These are phyloP conservation scores for Stylonectria norvegica DNA, from an alignment of 2,329 filamentous ascomycete genomes.

Conservation along the genomic window DNA sequence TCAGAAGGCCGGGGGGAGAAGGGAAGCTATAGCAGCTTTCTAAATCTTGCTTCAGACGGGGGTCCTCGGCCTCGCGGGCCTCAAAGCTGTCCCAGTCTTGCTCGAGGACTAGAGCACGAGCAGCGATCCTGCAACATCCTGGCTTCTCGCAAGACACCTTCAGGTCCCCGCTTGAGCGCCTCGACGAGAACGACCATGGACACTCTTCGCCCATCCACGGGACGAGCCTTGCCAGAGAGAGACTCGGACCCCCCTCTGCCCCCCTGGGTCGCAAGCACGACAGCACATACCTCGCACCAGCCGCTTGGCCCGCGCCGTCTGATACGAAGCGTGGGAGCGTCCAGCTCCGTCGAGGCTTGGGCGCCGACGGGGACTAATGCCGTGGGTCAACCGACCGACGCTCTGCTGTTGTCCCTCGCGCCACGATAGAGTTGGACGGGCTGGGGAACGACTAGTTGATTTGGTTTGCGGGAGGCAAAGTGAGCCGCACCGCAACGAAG, in stretches of 20 bases:
- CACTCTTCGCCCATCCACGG: no score
- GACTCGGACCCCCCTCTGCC: not conserved
- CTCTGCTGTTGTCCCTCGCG: constrained; percentile 13
- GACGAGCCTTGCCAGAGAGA: no score
- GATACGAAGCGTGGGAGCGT: constrained; percentile 17
- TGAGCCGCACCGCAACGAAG: no score
- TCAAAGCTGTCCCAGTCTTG: not conserved
- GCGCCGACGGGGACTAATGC: constrained; percentile 5
- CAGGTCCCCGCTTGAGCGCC: constrained; percentile 14
- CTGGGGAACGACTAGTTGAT: no score
- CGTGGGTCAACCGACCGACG: no score
- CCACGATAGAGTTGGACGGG: constrained; percentile 6
- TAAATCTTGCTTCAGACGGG: not conserved
- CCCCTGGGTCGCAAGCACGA: constrained; percentile 17
- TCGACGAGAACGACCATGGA: constrained; percentile 19
- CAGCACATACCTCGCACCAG: constrained; percentile 20
- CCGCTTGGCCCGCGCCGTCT: constrained; percentile 5
- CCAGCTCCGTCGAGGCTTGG: constrained; percentile 1
- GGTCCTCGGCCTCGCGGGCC: not conserved
- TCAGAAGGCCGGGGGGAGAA: constrained; percentile 11
- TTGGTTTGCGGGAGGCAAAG: no score
- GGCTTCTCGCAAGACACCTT: constrained; percentile 11
- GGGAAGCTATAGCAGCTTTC: constrained; percentile 25
- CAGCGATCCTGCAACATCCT: constrained; percentile 7
- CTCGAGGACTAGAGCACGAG: not conserved